Evolutionary conservation across 2,329 filamentous ascomycete species (phyloP).

Genomic region (Aspergillus brunneoviolaceus): DNA sequence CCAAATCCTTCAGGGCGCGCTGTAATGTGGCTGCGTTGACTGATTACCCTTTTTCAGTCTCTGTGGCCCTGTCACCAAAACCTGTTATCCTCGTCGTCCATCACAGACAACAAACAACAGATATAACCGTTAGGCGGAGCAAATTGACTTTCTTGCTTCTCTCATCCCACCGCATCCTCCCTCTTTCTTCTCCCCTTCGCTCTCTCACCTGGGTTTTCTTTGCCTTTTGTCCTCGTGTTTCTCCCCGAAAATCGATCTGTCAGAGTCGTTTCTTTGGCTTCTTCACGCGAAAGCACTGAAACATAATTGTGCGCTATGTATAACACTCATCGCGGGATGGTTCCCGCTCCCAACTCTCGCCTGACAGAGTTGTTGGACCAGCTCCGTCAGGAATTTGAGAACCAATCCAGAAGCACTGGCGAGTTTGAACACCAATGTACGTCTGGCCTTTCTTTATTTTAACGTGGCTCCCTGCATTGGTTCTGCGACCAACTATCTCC

Average conservation of each 20-base stretch:
- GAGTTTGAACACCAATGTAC: slow-evolving; percentile 92
- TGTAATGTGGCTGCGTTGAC: slow-evolving; percentile 27
- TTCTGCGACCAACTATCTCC: background rate
- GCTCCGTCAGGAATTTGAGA: slow-evolving; percentile 87
- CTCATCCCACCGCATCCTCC: background rate
- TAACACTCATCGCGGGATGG: slow-evolving; percentile 80
- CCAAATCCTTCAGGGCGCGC: slow-evolving; percentile 21
- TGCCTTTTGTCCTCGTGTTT: background rate
- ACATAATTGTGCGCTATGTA: slow-evolving; percentile 64
- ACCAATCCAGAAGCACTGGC: slow-evolving; percentile 74
- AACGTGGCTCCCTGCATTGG: background rate
- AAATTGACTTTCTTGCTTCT: background rate
- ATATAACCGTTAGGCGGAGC: background rate
- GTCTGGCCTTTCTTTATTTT: slow-evolving; percentile 41
- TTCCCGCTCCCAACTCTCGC: slow-evolving; percentile 67
- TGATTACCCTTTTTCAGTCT: slow-evolving; percentile 14
- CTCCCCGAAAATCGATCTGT: background rate
- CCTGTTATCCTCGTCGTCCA: background rate
- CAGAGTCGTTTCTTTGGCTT: background rate
- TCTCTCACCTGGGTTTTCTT: background rate
- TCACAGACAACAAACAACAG: background rate
- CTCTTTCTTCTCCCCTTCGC: background rate
- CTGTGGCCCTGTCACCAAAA: slow-evolving; percentile 12
- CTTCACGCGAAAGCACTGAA: background rate
- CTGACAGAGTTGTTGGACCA: slow-evolving; percentile 90